These are phyloP conservation scores for Strobilomyces echinocephalus DNA, from an alignment of 768 basidiomycete genomes.

Conservation along the genomic window DNA sequence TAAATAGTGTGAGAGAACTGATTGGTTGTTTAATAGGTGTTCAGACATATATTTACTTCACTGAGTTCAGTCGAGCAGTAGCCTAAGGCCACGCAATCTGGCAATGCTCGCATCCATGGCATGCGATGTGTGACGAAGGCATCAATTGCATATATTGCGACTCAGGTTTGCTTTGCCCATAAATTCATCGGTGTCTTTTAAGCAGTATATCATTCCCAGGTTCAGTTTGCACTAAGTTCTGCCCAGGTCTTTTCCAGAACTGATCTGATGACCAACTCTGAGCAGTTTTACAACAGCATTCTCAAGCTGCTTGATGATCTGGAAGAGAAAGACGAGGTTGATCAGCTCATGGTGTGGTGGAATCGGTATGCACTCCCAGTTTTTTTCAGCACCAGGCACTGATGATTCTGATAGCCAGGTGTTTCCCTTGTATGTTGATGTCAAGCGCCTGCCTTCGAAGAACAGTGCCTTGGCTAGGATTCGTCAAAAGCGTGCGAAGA, in stretches of 20 bases:
- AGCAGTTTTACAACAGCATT: not conserved
- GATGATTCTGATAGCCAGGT: not conserved
- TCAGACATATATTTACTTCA: not conserved
- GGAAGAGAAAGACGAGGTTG: not conserved
- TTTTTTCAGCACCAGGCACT: too few species aligned
- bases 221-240: not conserved
- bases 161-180: not conserved
- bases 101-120: not conserved
- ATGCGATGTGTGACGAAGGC: too few species aligned
- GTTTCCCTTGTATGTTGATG: not conserved
- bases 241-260: conserved; percentile 2
- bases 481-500: not conserved
- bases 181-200: too few species aligned
- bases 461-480: not conserved
- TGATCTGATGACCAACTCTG: not conserved
- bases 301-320: not conserved
- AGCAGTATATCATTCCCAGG: not conserved
- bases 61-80: not conserved
- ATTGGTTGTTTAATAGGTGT: not conserved
- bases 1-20: too few species aligned
- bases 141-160: not conserved
- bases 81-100: not conserved
- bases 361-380: not conserved
- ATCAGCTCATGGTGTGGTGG: not conserved
- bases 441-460: not conserved